These are phyloP conservation scores for Austroboletus eburneus DNA, from an alignment of 768 basidiomycete species.

Conservation along the genomic window DNA sequence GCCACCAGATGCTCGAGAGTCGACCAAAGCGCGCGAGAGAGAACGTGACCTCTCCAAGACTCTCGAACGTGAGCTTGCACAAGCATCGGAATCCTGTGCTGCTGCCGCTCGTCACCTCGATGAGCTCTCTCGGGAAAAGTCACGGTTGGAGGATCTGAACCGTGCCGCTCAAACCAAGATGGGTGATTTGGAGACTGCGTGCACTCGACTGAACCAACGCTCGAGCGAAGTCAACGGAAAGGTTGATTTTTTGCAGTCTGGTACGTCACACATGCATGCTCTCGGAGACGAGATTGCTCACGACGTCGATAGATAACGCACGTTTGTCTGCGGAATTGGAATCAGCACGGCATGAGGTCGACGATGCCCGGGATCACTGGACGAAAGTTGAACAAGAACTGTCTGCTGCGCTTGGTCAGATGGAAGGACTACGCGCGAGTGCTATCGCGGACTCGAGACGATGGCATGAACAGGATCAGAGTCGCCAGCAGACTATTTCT, in stretches of 20 bases:
- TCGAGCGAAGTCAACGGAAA: conserved; percentile 4
- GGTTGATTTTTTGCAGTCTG: conserved; percentile 16
- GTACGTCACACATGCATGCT: conserved; percentile 23
- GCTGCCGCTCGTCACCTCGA: conserved; percentile 12
- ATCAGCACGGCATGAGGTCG: conserved; percentile 10
- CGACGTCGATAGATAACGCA: conserved; percentile 18
- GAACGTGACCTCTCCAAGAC: conserved; percentile 16
- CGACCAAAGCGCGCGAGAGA: conserved; percentile 13
- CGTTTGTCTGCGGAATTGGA: conserved; percentile 17
- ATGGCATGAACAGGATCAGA: conserved; percentile 38
- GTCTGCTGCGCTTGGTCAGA: conserved; percentile 15
- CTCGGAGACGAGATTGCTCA: conserved; percentile 24
- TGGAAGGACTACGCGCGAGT: conserved; percentile 14
- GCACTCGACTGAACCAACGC: conserved; percentile 10
- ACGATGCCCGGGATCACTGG: conserved; percentile 11
- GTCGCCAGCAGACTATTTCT: conserved; percentile 70
- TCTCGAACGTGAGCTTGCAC: conserved; percentile 22
- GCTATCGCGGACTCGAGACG: conserved; percentile 11
- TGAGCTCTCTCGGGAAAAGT: conserved; percentile 23
- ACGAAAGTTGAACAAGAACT: conserved; percentile 20
- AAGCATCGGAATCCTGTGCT: conserved; percentile 7
- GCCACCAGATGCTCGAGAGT: conserved; percentile 14
- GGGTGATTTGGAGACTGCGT: conserved; percentile 10
- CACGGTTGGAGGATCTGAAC: conserved; percentile 16
- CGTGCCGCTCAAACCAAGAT: conserved; percentile 13